Percentiles rank a stretch among this genome's conserved stretches.
These are phyloP conservation scores for Syncephalastrum sp. DNA, from an alignment of 371 early-diverging fungal species.

Conservation along the genomic window DNA sequence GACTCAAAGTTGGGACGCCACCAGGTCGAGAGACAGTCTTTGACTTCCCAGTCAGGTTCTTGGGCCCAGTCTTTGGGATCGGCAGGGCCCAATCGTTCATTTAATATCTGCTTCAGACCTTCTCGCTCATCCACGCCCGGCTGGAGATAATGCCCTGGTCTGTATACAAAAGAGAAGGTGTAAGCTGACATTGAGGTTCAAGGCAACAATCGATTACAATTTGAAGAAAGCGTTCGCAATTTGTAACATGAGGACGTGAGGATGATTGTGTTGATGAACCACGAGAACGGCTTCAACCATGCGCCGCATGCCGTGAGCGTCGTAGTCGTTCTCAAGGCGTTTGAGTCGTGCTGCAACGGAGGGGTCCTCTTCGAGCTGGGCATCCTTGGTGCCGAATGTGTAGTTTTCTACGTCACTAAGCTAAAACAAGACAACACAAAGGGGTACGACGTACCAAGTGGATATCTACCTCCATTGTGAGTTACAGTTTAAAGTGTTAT, in stretches of 20 bases:
- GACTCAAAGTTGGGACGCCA: slow-evolving; percentile 82
- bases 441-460: no score
- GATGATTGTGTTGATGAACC: slow-evolving; percentile 82
- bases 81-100: slow-evolving; percentile 48
- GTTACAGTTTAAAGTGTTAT: no score
- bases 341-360: slow-evolving; percentile 65
- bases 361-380: slow-evolving; percentile 76
- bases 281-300: slow-evolving; percentile 78
- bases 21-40: slow-evolving; percentile 73
- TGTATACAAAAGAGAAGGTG: slow-evolving; percentile 15
- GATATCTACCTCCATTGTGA: no score
- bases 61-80: slow-evolving; percentile 29
- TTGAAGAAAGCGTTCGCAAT: slow-evolving; percentile 77
- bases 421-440: no score
- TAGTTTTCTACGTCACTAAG: slow-evolving; percentile 46
- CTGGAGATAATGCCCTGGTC: slow-evolving; percentile 73
- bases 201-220: slow-evolving; percentile 40
- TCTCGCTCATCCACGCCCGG: slow-evolving; percentile 74
- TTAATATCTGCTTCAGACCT: slow-evolving; percentile 64
- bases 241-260: slow-evolving; percentile 79
- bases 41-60: slow-evolving; percentile 67
- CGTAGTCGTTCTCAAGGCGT: slow-evolving; percentile 67
- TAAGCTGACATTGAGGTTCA: background rate
- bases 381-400: slow-evolving; percentile 73
- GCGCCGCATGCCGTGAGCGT: slow-evolving; percentile 63